phyloP scores from a whole-genome alignment of 352 stramenopile species.

The Phytophthora hybrid region DNA sequence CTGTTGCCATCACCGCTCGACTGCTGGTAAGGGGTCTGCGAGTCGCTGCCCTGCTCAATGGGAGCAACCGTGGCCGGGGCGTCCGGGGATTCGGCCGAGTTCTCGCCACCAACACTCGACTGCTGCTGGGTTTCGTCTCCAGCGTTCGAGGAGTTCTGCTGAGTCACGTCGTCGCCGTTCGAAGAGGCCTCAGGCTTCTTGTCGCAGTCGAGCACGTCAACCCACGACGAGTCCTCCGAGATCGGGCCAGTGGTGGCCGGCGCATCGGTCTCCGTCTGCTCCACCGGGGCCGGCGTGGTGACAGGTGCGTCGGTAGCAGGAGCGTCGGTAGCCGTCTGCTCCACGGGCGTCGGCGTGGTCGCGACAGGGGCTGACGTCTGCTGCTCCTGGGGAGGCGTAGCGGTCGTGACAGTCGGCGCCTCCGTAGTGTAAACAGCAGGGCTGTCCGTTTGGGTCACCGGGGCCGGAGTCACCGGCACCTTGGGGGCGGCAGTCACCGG shows the following conservation, averaged over 20 bases:
- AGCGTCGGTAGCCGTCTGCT: background rate
- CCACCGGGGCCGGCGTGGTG: background rate
- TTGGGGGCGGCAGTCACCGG: constrained; percentile 7
- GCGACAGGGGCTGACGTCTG: constrained; percentile 13
- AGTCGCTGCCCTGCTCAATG: background rate
- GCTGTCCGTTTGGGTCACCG: background rate
- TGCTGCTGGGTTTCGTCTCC: constrained; percentile 22
- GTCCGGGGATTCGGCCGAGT: constrained; percentile 17
- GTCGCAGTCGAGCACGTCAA: background rate
- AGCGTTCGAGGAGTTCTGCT: constrained; percentile 12
- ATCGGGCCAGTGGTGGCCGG: background rate
- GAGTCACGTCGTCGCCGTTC: background rate
- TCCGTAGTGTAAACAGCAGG: constrained; percentile 2
- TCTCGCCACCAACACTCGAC: constrained; percentile 18
- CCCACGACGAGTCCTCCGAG: background rate
- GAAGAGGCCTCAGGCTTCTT: background rate
- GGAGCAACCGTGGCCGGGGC: constrained; percentile 17
- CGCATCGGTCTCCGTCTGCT: background rate
- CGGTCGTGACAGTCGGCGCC: constrained; percentile 7
- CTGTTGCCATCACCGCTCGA: background rate
- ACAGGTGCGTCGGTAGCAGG: constrained; percentile 3
- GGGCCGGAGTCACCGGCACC: background rate
- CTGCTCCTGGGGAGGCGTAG: constrained; percentile 5
- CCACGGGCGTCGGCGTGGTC: constrained; percentile 7
- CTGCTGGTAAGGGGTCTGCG: background rate